Base-by-base conservation (phyloP, 768 basidiomycete genomes). In the Amanita jacksonii region DNA sequence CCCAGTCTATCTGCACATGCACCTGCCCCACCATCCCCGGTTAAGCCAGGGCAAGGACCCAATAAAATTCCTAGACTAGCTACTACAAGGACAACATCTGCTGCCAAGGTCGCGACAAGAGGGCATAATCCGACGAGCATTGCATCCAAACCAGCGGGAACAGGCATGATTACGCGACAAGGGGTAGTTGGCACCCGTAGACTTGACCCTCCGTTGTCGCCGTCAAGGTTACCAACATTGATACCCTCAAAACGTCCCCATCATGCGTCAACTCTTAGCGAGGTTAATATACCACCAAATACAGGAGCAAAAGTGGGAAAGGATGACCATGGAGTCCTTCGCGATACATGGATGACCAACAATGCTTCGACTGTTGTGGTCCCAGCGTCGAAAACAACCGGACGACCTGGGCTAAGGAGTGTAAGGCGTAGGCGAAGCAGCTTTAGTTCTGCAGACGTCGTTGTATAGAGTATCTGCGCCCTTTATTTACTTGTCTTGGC, bases 371-470 rank as follows among this genome's bases (percentile, higher is more conserved):
- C 79, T 3, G 78, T 88, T 27, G 81, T 90, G 31, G 76, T 79
- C 10, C 79, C 84, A 15, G 76, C 74, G 12, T 74, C 78, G 30
- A 89, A 85, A 59, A 71, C 78, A 1, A 80, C 76, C 10, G 44
- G 44, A 50, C 76, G 86, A 30, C 88, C 88, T 6, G 78, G 80
- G 1, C 63, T 88, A 49, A 72, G 88, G 41, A 81, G 68, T 33
- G 75, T 87, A 39, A 72, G 86, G 51, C 73, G 85, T 49, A 67
- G 88, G 56, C 70, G 88, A 47, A 90, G 88, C 57, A 91, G 89
- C 54, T 91, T 91, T 61, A 90, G 89, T 57, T 71, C 81, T 45
- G 87, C 84, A 3, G 88, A 91, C 58, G 81, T 90, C 16, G 76
- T 89, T 48, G 86, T 84, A 54, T 90, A 66, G 62, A 19, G 27